Base-by-base conservation (phyloP, 176 grass and related monocot species). In the Phragmites australis region DNA sequence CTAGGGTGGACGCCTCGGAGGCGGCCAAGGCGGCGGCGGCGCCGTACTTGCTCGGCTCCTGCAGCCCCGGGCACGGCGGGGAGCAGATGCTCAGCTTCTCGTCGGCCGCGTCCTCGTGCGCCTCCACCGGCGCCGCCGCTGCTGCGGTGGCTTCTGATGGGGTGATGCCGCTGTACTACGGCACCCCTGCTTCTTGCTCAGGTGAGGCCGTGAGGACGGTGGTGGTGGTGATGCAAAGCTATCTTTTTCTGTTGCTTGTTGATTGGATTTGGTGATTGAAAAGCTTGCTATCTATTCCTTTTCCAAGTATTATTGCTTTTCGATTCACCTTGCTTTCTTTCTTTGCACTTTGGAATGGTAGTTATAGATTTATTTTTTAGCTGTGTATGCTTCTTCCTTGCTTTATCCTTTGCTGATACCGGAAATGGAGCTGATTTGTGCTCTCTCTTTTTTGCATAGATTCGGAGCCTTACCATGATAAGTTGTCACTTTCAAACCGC, bases 61-160 rank as follows among this genome's bases (percentile, higher is more conserved):
- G 82, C 66, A 82, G 83, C 58, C 78, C 88, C 1, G 78, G 83
- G 1, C 78, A 86, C 21, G 92, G 77, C 6, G 81, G 90, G 41
- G 95, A 92, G 83, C 90, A 97, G 45, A 94, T 97, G 95, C 90
- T 97, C 30, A 94, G 92, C 90, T 97, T 97, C 90, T 78, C 92
- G 49, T 86, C 91, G 18, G 64, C 85, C 9, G 29, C 65, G 1
- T 72, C 83, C 12, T 29, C 72, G 65, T 78, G 88, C 79, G 49
- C 80, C 22, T 46, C 76, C 65, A 46, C 32, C 17, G 30, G 66
- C 4, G 16, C 85, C 10, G 78, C 52, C 22, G 71, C 8, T 2
- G 64, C 65, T 1, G 63, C 21, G 10, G 70, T 78, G 21, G 76
- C 56, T 9, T n/a, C 61, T 69, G 88, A 83, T 25, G 88, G 68